Percentiles rank a stretch among this genome's conserved stretches.
Conservation (phyloP, 1,139 yeast species). For the Candida sp. region DNA sequence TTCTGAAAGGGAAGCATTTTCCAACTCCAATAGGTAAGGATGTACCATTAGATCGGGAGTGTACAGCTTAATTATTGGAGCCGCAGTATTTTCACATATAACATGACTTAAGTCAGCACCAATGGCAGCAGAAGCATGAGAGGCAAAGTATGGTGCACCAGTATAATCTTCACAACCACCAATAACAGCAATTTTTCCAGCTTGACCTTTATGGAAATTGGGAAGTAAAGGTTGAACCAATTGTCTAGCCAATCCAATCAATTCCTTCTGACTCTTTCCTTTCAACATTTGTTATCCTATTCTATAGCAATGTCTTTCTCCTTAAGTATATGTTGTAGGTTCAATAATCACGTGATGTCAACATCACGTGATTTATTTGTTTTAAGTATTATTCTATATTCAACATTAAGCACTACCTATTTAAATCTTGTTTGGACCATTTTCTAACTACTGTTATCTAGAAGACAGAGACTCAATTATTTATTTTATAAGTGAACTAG, state of each 20-base stretch:
- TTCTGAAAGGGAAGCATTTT: conserved; percentile 14
- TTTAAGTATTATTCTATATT: too few species aligned
- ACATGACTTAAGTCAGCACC: conserved; percentile 92
- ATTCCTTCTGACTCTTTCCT: conserved; percentile 38
- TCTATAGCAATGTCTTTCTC: too few species aligned
- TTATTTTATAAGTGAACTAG: too few species aligned
- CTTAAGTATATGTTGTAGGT: too few species aligned
- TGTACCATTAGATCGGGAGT: conserved; percentile 97
- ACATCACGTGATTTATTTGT: too few species aligned
- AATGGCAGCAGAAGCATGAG: conserved; percentile 76
- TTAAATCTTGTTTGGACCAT: too few species aligned
- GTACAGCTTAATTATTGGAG: conserved; percentile 77
- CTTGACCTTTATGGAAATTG: conserved; percentile 85
- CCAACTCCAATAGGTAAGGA: conserved; percentile 61
- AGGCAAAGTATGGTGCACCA: conserved; percentile 93
- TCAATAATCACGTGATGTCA: too few species aligned
- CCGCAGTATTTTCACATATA: conserved; percentile 78
- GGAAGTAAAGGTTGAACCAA: conserved; percentile 78
- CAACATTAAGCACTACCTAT: too few species aligned
- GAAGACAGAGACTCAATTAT: too few species aligned
- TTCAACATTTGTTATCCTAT: background rate
- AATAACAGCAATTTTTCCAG: conserved; percentile 80
- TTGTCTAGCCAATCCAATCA: conserved; percentile 45
- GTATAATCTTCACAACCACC: conserved; percentile 97
- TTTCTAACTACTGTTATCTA: too few species aligned